Evolutionary conservation across 2,329 filamentous ascomycete genomes (phyloP).

Genomic region (Cercospora canescens): DNA sequence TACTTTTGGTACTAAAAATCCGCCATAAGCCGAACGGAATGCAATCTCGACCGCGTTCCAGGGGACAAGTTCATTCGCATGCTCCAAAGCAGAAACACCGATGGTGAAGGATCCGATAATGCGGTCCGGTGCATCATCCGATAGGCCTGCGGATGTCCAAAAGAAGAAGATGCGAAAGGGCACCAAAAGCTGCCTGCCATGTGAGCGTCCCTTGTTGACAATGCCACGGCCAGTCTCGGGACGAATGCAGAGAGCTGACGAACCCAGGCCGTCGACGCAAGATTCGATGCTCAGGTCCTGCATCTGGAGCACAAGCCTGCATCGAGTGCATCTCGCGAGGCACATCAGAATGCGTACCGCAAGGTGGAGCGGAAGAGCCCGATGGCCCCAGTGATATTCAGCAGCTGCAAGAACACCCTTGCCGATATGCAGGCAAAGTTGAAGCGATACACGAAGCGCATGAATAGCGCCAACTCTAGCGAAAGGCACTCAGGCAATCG

Average conservation of each 20-base stretch:
- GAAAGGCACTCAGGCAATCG: background rate
- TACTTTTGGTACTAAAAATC: too few species aligned
- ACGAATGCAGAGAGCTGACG: background rate
- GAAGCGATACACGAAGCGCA: too few species aligned
- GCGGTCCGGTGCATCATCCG: too few species aligned
- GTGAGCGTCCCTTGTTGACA: background rate
- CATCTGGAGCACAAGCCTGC: background rate
- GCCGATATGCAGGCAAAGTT: slow-evolving; percentile 4
- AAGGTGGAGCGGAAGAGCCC: slow-evolving; percentile 6
- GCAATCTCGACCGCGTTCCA: too few species aligned
- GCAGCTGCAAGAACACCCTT: slow-evolving; percentile 5
- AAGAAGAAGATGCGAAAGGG: background rate
- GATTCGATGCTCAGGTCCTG: slow-evolving; percentile 13
- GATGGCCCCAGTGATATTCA: background rate
- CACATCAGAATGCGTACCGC: slow-evolving; percentile 10
- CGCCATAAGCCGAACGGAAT: too few species aligned
- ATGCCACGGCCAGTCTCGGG: background rate
- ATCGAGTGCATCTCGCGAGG: slow-evolving; percentile 15
- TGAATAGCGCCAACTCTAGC: background rate
- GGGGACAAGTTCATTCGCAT: too few species aligned
- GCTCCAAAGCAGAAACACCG: too few species aligned
- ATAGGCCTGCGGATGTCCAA: too few species aligned
- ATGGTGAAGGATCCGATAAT: too few species aligned
- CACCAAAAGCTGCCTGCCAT: slow-evolving; percentile 16
- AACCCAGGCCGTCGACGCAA: slow-evolving; percentile 12